These are phyloP conservation scores for Xerocomus spinulosus DNA, from an alignment of 768 basidiomycete species.

Conservation along the genomic window DNA sequence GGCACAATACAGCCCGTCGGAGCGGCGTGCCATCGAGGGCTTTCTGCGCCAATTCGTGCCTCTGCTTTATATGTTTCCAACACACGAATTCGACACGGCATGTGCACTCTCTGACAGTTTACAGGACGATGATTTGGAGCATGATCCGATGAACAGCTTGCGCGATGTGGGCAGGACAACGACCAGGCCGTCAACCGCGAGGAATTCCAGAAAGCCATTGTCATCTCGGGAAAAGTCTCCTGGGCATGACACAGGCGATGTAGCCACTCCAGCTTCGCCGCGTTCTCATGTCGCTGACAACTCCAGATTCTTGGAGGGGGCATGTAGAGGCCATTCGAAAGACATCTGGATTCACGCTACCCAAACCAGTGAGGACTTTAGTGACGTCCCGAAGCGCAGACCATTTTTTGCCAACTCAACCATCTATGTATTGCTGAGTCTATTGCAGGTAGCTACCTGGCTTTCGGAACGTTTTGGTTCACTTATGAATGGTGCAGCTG, in stretches of 20 bases:
- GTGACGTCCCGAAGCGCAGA: slow-evolving; percentile 36
- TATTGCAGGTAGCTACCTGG: slow-evolving; percentile 63
- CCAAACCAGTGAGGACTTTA: slow-evolving; percentile 20
- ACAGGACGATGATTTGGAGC: slow-evolving; percentile 34
- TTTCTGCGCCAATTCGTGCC: slow-evolving; percentile 86
- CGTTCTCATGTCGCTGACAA: slow-evolving; percentile 3
- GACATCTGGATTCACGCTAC: slow-evolving; percentile 59
- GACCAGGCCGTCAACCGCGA: slow-evolving; percentile 51
- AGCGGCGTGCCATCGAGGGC: slow-evolving; percentile 78
- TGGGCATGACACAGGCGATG: slow-evolving; percentile 27
- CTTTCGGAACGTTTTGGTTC: slow-evolving; percentile 4
- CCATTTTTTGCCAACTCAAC: slow-evolving; percentile 91
- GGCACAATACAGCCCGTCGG: slow-evolving; percentile 64
- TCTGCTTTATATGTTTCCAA: slow-evolving; percentile 66
- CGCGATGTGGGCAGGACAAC: slow-evolving; percentile 42
- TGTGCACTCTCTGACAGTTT: slow-evolving; percentile 53
- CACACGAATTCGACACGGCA: slow-evolving; percentile 61
- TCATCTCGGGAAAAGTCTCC: slow-evolving; percentile 60
- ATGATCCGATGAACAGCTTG: slow-evolving; percentile 19
- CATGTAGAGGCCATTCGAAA: slow-evolving; percentile 18
- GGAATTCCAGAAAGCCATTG: slow-evolving; percentile 76
- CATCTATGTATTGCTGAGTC: slow-evolving; percentile 83
- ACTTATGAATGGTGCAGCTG: slow-evolving; percentile 46
- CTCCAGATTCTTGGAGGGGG: not conserved
- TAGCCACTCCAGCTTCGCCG: slow-evolving; percentile 24